phyloP scores from a whole-genome alignment of 1,284 basidiomycete species.

The Chiua sp. region DNA sequence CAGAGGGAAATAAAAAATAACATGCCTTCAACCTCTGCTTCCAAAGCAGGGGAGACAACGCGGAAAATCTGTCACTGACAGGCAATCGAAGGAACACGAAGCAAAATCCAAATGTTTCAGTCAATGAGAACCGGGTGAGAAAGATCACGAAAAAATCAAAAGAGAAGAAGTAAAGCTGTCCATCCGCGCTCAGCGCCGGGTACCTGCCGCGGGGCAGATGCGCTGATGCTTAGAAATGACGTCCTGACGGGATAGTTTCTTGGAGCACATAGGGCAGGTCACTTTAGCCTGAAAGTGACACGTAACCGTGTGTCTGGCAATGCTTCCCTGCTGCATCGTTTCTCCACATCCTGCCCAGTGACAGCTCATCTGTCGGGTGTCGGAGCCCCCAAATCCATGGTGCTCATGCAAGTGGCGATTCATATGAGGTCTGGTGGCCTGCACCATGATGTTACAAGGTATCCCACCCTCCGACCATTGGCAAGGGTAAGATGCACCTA shows the following conservation, averaged over 20 bases:
- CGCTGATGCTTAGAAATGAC: slow-evolving; percentile 35
- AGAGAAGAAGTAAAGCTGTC: not conserved
- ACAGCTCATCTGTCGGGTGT: slow-evolving; percentile 26
- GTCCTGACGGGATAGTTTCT: slow-evolving; percentile 34
- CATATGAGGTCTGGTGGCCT: slow-evolving; percentile 30
- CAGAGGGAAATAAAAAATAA: too few species aligned
- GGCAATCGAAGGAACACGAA: slow-evolving; percentile 2
- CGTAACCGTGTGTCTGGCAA: slow-evolving; percentile 36
- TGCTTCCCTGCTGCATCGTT: slow-evolving; percentile 35
- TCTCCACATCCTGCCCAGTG: slow-evolving; percentile 26
- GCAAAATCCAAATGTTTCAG: not conserved
- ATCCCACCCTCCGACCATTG: slow-evolving; percentile 21
- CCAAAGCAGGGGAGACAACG: too few species aligned
- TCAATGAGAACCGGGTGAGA: not conserved
- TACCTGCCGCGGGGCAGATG: slow-evolving; percentile 28
- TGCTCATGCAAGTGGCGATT: slow-evolving; percentile 32
- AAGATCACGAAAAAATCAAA: slow-evolving; percentile 1
- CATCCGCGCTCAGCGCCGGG: slow-evolving; percentile 15
- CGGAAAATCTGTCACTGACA: too few species aligned
- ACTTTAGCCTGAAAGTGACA: slow-evolving; percentile 36
- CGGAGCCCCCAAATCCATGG: slow-evolving; percentile 31
- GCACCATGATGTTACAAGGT: slow-evolving; percentile 22
- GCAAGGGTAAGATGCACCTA: slow-evolving; percentile 22
- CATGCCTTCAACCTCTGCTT: too few species aligned
- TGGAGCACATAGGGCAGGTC: slow-evolving; percentile 34